These are phyloP conservation scores for Oryza officinalis DNA, from an alignment of 176 grass and related monocot species.

Conservation along the genomic window DNA sequence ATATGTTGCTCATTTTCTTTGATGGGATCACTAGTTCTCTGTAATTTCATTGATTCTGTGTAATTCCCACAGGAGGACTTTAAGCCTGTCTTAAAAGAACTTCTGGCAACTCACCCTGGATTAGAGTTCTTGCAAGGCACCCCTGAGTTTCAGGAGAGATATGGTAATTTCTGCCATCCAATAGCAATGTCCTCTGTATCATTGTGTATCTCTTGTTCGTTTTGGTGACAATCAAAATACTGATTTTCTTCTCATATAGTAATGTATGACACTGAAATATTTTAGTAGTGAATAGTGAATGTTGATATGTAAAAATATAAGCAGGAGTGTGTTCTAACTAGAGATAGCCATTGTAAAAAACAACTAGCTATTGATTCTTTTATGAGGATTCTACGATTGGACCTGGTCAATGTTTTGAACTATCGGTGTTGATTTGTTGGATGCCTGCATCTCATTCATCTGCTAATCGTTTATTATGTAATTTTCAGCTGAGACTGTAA, in stretches of 20 bases:
- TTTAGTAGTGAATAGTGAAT: constrained; percentile 2
- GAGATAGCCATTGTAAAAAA: not conserved
- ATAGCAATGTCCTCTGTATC: not conserved
- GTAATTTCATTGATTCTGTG: constrained; percentile 16
- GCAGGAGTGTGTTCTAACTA: not conserved
- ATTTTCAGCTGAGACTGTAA: constrained; percentile 92
- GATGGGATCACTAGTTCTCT: not conserved
- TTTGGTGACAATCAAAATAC: not conserved
- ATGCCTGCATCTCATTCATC: constrained; percentile 7
- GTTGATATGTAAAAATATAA: constrained; percentile 5
- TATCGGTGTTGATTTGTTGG: not conserved
- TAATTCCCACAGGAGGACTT: constrained; percentile 83
- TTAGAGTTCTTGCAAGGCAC: constrained; percentile 99
- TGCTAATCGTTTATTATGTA: constrained; percentile 32
- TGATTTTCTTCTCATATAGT: not conserved
- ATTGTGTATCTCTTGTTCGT: not conserved
- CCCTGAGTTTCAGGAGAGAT: constrained; percentile 99
- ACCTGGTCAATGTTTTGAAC: not conserved
- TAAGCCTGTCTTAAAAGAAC: constrained; percentile 89
- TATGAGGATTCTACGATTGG: not conserved
- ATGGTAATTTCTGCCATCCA: constrained; percentile 54
- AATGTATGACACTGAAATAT: not conserved
- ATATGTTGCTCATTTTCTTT: not conserved
- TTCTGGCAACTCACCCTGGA: constrained; percentile 91
- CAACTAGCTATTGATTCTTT: not conserved